Evolutionary conservation across 768 basidiomycete species (phyloP), one percentile per base, ranked within the genome.

Genomic region (Rhizopogon rudus): DNA sequence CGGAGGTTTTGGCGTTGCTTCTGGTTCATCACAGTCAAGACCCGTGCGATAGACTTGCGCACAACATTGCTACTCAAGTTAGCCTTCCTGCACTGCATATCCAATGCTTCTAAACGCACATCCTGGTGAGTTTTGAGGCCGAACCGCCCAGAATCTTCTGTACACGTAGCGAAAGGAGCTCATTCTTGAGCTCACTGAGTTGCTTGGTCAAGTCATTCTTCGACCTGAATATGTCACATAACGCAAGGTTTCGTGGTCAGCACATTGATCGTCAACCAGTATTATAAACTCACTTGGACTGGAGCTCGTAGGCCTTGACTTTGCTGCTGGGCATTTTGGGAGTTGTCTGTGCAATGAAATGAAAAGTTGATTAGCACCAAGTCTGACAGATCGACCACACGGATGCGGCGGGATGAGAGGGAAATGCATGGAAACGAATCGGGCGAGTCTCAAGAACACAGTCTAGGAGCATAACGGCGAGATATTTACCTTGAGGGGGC

Each of bases 21-120:
- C 73, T 93, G 90, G 88, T 97, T 98, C 81, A 89, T 96, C 66
- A 98, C 94, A 43, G 97, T 99, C 77, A 98, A 74, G 63, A 98
- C 95, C 54, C 97, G 93, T 60, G 97, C 97, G 70, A 99, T 92
- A 61, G 93, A 95, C 79, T 98, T 98, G 81, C 97, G 95, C 74
- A 98, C 93, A 62, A 89, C 81, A 74, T 87, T 84, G 75, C 97
- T 99, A 56, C 43, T 28, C 14, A 57, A 55, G 33, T 42, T 6
- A 31, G 33, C 46, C 46, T 28, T 39, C 17, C 13, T 33, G 35
- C 14, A 45, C 16, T 13, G 6, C 29, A 31, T 2, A 31, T 10
- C 6, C 9, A 25, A 39, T 3, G 13, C 50, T 13, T 3, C 20
- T 3, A 33, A 44, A 82, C 88, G 67, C 74, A 99, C 97, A 99